Evolutionary conservation across 768 basidiomycete genomes (phyloP), one percentile per base, ranked within the genome.

Genomic region (Phanerochaete carnosa): DNA sequence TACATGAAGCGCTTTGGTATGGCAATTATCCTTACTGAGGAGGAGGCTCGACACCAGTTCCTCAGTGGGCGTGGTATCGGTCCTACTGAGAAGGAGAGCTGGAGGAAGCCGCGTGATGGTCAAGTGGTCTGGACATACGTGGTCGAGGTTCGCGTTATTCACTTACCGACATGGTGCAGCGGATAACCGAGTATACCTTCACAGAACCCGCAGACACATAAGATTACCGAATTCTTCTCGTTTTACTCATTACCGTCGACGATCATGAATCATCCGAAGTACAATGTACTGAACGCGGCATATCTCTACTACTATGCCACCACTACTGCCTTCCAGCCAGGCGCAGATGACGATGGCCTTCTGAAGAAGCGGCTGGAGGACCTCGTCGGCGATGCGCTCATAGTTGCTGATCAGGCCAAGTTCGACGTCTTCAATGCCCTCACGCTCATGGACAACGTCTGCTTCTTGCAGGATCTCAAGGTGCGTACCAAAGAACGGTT

Each of bases 41-140:
- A 90, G 3, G 97, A 99, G 73, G 77, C 91, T 23, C 79, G 79
- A 62, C 96, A 99, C 73, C 89, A 94, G 64, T 88, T 98, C 73
- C 75, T 95, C 67, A 93, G 92, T 66, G 97, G 97, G 4, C 79
- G 79, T 47, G 97, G 94, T 2, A 75, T 71, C 23, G 83, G 86
- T 55, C 64, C 67, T 1, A 58, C 79, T 74, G 39, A 68, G 75
- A 13, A 81, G 81, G 37, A 81, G 79, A 53, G 64, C 71, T 59
- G 85, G 81, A 25, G 79, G 75, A 50, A 69, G 72, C 72, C 46
- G 52, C 80, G 91, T 64, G 75, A 83, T 8, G 86, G 85, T 1
- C 97, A 98, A 71, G 96, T 98, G 29, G 88, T 91, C 2, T 99
- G 95, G 95, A 80, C 90, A 2, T 98, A 96, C 68, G 95, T 99